Evolutionary conservation across 2,329 filamentous ascomycete species (phyloP).

Genomic region (Colletotrichum plurivorum): DNA sequence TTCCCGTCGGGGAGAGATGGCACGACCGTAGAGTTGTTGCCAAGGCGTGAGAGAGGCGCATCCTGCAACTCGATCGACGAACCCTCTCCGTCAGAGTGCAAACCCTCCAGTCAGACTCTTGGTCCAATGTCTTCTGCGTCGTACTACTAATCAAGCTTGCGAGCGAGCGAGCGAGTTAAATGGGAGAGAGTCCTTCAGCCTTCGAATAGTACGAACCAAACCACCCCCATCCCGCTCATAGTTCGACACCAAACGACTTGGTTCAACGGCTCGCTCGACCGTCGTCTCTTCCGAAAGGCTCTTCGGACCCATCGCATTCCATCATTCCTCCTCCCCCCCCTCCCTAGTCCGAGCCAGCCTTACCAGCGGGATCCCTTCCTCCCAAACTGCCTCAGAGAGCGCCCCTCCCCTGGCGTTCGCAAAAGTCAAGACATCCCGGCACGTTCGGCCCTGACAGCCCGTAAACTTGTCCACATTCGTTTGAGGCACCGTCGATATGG

Average conservation of each 20-base stretch:
- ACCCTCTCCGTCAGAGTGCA: no score
- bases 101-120: not conserved
- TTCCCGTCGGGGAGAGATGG: not conserved
- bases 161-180: no score
- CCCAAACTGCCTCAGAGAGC: not conserved
- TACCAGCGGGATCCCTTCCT: slow-evolving; percentile 29
- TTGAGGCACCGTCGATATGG: slow-evolving; percentile 10
- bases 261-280: slow-evolving; percentile 12
- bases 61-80: no score
- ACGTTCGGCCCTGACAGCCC: slow-evolving; percentile 15
- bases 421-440: not conserved
- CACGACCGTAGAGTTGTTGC: no score
- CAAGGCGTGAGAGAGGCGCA: no score
- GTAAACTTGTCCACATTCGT: not conserved
- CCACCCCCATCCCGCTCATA: slow-evolving; percentile 1
- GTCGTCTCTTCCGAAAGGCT: slow-evolving; percentile 22
- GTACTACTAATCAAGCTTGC: no score
- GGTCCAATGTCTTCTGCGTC: not conserved
- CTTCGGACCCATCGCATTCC: no score
- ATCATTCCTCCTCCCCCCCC: slow-evolving; percentile 11
- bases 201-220: not conserved
- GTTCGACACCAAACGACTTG: not conserved
- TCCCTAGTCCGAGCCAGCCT: not conserved
- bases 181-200: no score
- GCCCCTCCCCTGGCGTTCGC: not conserved